Evolutionary conservation across 225 moss, liverwort and hornwort genomes (phyloP).

Genomic region (Asterella californica): DNA sequence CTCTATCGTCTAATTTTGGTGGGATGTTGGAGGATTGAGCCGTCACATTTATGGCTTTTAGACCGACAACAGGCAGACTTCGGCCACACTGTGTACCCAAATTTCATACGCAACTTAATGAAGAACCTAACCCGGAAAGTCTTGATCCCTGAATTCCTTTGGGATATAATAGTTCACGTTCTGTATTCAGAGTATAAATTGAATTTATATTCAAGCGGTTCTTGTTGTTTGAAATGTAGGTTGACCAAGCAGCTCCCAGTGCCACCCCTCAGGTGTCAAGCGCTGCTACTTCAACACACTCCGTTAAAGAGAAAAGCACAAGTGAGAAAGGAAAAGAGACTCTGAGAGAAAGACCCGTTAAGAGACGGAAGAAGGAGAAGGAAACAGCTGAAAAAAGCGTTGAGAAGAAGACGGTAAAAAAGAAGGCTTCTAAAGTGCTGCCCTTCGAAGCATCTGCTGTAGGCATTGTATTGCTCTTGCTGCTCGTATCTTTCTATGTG

Average conservation of each 20-base stretch:
- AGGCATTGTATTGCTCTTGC: slow-evolving; percentile 64
- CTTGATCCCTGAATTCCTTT: not conserved
- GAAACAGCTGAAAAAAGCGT: slow-evolving; percentile 52
- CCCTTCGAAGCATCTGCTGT: slow-evolving; percentile 90
- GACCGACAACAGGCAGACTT: no score
- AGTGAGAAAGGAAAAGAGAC: slow-evolving; percentile 70
- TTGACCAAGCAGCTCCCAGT: slow-evolving; percentile 37
- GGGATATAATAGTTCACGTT: not conserved
- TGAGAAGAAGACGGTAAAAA: slow-evolving; percentile 43
- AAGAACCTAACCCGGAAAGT: no score
- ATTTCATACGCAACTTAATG: no score
- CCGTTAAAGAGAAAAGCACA: slow-evolving; percentile 49
- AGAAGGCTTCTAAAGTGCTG: slow-evolving; percentile 55
- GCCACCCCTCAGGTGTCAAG: slow-evolving; percentile 33
- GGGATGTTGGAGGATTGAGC: no score
- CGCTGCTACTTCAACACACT: slow-evolving; percentile 35
- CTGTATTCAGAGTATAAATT: no score
- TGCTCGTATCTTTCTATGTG: slow-evolving; percentile 88
- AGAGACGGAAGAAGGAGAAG: slow-evolving; percentile 78
- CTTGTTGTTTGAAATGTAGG: not conserved
- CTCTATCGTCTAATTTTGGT: no score
- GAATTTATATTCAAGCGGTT: not conserved
- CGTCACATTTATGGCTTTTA: no score
- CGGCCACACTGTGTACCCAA: no score
- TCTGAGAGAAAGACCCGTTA: slow-evolving; percentile 59